Evolutionary conservation across 2,329 filamentous ascomycete species (phyloP), one percentile per base, ranked within the genome.

Genomic region (Mycosphaerella sp.): DNA sequence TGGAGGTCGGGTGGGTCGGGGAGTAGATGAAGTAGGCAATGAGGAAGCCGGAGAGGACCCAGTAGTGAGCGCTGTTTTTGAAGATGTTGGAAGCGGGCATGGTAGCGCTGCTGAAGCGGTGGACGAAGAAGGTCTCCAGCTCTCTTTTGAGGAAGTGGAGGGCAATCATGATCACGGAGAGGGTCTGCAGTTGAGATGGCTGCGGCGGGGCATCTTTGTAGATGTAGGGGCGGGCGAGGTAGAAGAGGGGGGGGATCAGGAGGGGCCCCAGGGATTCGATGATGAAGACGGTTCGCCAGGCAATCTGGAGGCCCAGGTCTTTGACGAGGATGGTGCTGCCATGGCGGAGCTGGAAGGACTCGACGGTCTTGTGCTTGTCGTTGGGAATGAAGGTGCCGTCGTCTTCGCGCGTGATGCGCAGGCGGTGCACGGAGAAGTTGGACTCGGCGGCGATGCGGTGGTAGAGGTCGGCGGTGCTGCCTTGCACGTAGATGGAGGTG

Each of bases 11-110:
- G 4, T 86, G 84, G 58, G 74, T 79, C 5, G 90, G 90, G 9
- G 80, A 78, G 75, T 97, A 97, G 63, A 93, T 80, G 76, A 86
- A 90, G 73, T 85, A 86, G 40, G 88, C 88, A 64, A 91, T 82
- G 63, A 93, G 80, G 21, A 89, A 66, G 43, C 93, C 93, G 4
- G 86, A 85, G 49, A 91, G 71, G 30, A 85, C 64, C 93, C 93
- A 98, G 80, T 98, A 98, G 76, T 96, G 91, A 60, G 80, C 81
- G 59, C 85, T 89, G 79, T 98, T 98, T 73, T 91, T 93, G 80
- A 96, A 85, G 67, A 98, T 88, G 76, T 95, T 95, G 66, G 72
- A 74, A 52, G 80, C 79, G 14, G 93, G 93, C 93, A 98, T 98
- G 43, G 93, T 98, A 64, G 86, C 88, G 56, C 86, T 82, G 50